phyloP scores from a whole-genome alignment of 768 basidiomycete species.

The Boletus rubescentipes region DNA sequence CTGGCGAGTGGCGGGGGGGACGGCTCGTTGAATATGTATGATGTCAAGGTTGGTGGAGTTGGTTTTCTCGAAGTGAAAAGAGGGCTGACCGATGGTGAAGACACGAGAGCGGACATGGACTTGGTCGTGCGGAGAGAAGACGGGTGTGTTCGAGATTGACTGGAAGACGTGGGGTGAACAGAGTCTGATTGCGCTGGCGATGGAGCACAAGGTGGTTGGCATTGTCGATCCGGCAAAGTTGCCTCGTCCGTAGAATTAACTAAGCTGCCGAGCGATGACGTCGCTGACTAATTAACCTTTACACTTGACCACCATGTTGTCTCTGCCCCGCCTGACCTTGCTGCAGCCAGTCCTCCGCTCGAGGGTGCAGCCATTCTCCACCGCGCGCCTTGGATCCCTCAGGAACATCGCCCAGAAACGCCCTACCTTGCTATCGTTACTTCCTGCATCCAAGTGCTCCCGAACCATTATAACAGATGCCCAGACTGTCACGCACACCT shows the following conservation, averaged over 20 bases:
- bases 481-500: conserved; percentile 34
- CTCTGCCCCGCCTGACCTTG: conserved; percentile 15
- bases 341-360: conserved; percentile 23
- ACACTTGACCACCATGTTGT: conserved; percentile 17
- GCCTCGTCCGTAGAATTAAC: not conserved
- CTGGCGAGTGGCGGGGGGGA: conserved; percentile 81
- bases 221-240: conserved; percentile 58
- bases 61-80: not conserved
- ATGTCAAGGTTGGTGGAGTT: conserved; percentile 57
- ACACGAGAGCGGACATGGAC: conserved; percentile 53
- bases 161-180: conserved; percentile 59
- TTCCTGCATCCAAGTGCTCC: conserved; percentile 30
- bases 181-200: conserved; percentile 66
- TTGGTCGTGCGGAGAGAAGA: conserved; percentile 62
- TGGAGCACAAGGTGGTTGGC: conserved; percentile 67
- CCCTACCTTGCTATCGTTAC: conserved; percentile 20
- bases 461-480: conserved; percentile 54
- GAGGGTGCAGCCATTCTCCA: conserved; percentile 22
- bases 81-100: conserved; percentile 32
- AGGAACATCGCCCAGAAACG: conserved; percentile 32
- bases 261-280: conserved; percentile 9
- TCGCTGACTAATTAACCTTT: conserved; percentile 17
- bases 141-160: conserved; percentile 73
- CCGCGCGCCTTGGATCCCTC: conserved; percentile 11
- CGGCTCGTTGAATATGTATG: conserved; percentile 72